phyloP scores from a whole-genome alignment of 2,329 filamentous ascomycete species.

The Diaporthe sp. region DNA sequence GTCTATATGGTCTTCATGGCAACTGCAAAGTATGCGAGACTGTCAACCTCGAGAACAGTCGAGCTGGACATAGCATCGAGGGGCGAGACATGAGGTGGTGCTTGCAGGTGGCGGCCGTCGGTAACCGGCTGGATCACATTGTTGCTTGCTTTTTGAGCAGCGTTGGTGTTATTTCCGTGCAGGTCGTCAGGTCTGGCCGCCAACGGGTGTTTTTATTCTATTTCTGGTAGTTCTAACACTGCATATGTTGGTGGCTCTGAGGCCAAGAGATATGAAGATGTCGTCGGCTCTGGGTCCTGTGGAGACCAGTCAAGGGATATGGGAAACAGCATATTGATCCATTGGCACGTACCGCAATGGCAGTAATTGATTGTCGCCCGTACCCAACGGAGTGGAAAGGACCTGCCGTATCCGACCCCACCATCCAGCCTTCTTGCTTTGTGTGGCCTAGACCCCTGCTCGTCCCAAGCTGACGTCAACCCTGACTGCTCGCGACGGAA shows the following conservation, averaged over 20 bases:
- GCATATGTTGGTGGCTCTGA: not conserved
- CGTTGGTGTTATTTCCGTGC: not conserved
- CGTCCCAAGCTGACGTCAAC: constrained; percentile 19
- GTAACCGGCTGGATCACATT: not conserved
- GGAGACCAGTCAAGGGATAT: not conserved
- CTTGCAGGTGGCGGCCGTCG: not conserved
- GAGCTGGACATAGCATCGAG: not conserved
- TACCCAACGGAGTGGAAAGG: not conserved
- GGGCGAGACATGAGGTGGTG: not conserved
- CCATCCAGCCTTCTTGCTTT: not conserved
- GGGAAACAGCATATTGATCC: not conserved
- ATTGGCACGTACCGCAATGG: not conserved
- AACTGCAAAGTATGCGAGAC: not conserved
- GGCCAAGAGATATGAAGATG: not conserved
- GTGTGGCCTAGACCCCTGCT: not conserved
- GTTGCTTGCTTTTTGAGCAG: not conserved
- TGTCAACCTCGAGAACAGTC: not conserved
- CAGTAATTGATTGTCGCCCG: not conserved
- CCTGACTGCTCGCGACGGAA: not conserved
- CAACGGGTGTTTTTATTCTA: not conserved
- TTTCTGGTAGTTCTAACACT: not conserved
- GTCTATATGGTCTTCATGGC: not conserved
- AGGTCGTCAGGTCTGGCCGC: not conserved
- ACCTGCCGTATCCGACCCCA: constrained; percentile 6
- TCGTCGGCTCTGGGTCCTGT: not conserved